Conservation (phyloP, 345 rosid genomes). For the Litchi chinensis region DNA sequence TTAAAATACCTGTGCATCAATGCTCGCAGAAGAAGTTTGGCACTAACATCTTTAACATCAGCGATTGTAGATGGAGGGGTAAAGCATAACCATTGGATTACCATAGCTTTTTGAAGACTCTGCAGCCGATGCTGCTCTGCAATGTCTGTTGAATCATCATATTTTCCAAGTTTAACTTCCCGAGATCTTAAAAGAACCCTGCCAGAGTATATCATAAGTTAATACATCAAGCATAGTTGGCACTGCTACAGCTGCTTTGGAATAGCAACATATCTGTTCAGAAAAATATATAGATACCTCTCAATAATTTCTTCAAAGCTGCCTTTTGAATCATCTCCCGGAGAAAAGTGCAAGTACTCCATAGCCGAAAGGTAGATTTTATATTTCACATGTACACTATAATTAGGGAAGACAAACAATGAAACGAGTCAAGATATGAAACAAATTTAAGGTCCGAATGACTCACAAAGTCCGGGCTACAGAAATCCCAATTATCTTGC, state of each 20-base stretch:
- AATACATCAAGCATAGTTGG: neutral
- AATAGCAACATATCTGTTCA: conserved; percentile 8
- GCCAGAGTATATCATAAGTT: conserved; percentile 28
- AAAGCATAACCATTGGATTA: neutral
- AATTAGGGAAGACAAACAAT: neutral
- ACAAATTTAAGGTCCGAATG: neutral
- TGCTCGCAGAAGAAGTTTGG: conserved; percentile 76
- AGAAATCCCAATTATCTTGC: neutral
- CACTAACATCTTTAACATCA: conserved; percentile 63
- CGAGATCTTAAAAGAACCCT: conserved; percentile 94
- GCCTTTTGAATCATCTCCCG: conserved; percentile 70
- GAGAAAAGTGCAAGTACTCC: conserved; percentile 84
- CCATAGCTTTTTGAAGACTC: conserved; percentile 94
- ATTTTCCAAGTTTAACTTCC: conserved; percentile 73
- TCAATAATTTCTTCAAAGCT: conserved; percentile 95
- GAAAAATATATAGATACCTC: conserved; percentile 54
- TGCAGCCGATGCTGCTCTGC: conserved; percentile 91
- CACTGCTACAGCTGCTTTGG: conserved; percentile 15
- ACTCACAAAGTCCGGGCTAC: neutral
- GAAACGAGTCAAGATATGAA: neutral
- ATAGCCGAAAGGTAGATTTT: conserved; percentile 91
- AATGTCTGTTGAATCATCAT: conserved; percentile 77
- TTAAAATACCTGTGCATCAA: conserved; percentile 31
- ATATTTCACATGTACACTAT: conserved; percentile 85
- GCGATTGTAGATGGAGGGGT: conserved; percentile 28